Base-by-base conservation (phyloP, 345 rosid species). In the Eucalyptus albens region DNA sequence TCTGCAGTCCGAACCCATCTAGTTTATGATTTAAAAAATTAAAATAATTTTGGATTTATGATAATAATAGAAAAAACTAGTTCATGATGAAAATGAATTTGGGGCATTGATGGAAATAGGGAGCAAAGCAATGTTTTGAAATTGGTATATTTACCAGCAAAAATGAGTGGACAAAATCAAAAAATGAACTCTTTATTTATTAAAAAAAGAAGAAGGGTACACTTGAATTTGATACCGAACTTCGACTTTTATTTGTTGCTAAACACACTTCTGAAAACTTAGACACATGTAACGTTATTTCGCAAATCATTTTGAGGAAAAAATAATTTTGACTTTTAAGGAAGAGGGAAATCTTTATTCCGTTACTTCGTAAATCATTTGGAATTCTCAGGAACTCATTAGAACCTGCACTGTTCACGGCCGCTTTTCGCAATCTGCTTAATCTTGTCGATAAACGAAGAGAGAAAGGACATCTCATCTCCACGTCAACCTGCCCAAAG, bases 131-230 rank as follows among this genome's bases (percentile, higher is more conserved):
- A 69, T 33, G 81, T 16, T 17, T 5, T 15, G 22, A 17, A 72
- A 33, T 5, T 33, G 12, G 14, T 69, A 69, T 31, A 33, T 69
- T 65, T n/a, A n/a, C 6, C 21, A 15, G 21, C 11, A 65, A 65
- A 65, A n/a, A 15, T 65, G 77, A n/a, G 11, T n/a, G 37, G 37
- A 5, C 21, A 9, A 33, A 69, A 11, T 21, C 13, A 6, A 10
- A 69, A 31, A 69, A 33, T 0, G 6, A n/a, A 15, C 0, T 67
- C 2, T 4, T 0, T n/a, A n/a, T n/a, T 8, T 67, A 15, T n/a
- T 4, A 65, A 69, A 1, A n/a, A 4, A 65, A 62, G 6, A 26
- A 2, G 16, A n/a, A n/a, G 24, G 24, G 3, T 16, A 33, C 3
- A 1, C 13, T 69, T 17, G 22, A 10, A 69, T 69, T 33, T 69